A percentile compares a stretch with the other conserved stretches of the same genome.
Evolutionary conservation across 495 filamentous ascomycete genomes (phyloP).

Genomic region (Xylaria flabelliformis): DNA sequence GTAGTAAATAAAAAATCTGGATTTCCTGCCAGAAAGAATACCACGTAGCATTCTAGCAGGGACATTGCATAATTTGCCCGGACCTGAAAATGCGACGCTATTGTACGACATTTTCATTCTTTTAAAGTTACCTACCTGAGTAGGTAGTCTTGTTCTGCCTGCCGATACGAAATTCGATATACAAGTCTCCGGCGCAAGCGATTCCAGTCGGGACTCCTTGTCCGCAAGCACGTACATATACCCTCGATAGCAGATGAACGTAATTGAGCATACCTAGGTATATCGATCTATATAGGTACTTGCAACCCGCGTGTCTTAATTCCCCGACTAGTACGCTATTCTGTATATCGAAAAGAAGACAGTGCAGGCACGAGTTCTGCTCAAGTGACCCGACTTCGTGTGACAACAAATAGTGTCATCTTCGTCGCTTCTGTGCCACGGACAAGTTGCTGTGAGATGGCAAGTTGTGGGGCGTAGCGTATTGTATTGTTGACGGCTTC

Average conservation of each 20-base stretch:
- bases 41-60: constrained; percentile 8
- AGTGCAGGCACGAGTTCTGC: neutral
- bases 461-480: neutral
- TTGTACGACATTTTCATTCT: neutral
- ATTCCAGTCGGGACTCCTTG: neutral
- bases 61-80: constrained; percentile 13
- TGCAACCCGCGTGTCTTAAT: neutral
- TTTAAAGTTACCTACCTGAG: neutral
- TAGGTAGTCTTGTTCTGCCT: neutral
- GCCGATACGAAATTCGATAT: constrained; percentile 7
- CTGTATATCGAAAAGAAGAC: neutral
- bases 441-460: neutral
- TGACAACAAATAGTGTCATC: constrained; percentile 10
- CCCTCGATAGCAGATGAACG: neutral
- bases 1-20: neutral
- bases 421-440: neutral
- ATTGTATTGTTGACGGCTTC: neutral
- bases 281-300: neutral
- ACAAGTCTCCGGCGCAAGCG: constrained; percentile 9
- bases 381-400: constrained; percentile 4
- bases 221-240: neutral
- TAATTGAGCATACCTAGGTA: neutral
- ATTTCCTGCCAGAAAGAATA: neutral
- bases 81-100: constrained; percentile 1
- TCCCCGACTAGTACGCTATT: neutral